These are phyloP conservation scores for Cutaneotrichosporon sp. DNA, from an alignment of 1,284 basidiomycete species.

Conservation along the genomic window DNA sequence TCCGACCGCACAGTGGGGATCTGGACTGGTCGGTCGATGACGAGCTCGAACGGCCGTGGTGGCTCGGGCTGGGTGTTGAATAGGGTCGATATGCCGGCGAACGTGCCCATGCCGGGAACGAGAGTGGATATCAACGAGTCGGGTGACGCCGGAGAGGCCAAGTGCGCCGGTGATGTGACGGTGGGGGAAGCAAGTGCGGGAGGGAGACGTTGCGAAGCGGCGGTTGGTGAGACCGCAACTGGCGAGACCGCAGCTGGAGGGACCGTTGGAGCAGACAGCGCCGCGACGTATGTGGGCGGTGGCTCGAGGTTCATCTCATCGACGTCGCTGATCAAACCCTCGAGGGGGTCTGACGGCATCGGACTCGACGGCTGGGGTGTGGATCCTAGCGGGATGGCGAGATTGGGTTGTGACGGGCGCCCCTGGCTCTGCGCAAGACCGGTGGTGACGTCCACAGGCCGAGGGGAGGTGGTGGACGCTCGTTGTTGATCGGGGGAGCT, in stretches of 20 bases:
- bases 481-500: neutral
- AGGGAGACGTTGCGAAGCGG: neutral
- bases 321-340: neutral
- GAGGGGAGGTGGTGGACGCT: neutral
- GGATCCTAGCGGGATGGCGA: neutral
- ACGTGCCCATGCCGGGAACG: neutral
- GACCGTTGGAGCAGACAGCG: neutral
- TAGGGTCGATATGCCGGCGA: neutral
- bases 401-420: neutral
- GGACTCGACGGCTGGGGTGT: neutral
- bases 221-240: neutral
- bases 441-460: neutral
- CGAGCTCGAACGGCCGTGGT: neutral
- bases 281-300: neutral
- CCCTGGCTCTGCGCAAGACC: neutral
- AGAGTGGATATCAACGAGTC: neutral
- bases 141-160: neutral
- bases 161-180: neutral
- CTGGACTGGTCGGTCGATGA: neutral
- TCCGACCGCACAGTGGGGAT: neutral
- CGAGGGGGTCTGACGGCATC: conserved; percentile 1
- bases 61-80: neutral
- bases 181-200: neutral
- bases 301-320: conserved; percentile 2
- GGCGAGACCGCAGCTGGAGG: neutral